Conservation (phyloP, 768 basidiomycete genomes). For the Mycena olivaceomarginata region DNA sequence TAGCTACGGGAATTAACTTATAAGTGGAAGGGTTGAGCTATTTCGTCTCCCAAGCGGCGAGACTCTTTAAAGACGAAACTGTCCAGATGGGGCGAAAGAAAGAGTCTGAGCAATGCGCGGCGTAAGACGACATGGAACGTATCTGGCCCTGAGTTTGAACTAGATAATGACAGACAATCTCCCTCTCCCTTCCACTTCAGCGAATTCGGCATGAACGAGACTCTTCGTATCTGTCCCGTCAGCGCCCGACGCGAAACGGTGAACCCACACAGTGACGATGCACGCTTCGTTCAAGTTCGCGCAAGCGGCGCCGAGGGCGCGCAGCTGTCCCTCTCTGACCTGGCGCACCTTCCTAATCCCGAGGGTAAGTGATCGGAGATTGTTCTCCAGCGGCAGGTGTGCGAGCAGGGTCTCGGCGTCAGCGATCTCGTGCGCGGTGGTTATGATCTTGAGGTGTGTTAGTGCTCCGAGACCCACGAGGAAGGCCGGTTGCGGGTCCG, state of each 20-base stretch:
- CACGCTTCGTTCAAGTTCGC: background rate
- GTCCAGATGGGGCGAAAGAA: too few species aligned
- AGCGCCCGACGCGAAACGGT: background rate
- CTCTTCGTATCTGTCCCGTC: background rate
- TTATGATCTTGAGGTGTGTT: conserved; percentile 12
- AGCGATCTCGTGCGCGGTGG: background rate
- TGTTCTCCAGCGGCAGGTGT: background rate
- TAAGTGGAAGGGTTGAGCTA: too few species aligned
- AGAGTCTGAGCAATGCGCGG: too few species aligned
- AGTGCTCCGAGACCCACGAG: conserved; percentile 18
- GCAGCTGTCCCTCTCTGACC: background rate
- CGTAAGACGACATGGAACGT: too few species aligned
- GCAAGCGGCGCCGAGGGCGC: background rate
- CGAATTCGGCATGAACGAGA: background rate
- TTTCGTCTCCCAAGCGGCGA: too few species aligned
- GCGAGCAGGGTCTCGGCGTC: conserved; percentile 18
- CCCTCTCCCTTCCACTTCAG: background rate
- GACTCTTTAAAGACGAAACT: too few species aligned
- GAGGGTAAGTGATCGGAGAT: background rate
- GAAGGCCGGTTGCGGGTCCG: background rate
- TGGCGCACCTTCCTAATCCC: background rate
- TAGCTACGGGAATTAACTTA: too few species aligned
- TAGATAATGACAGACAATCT: background rate
- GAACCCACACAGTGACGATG: conserved; percentile 6
- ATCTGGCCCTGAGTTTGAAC: too few species aligned